phyloP scores from a whole-genome alignment of 2,329 filamentous ascomycete genomes.

The Meredithiella fracta region DNA sequence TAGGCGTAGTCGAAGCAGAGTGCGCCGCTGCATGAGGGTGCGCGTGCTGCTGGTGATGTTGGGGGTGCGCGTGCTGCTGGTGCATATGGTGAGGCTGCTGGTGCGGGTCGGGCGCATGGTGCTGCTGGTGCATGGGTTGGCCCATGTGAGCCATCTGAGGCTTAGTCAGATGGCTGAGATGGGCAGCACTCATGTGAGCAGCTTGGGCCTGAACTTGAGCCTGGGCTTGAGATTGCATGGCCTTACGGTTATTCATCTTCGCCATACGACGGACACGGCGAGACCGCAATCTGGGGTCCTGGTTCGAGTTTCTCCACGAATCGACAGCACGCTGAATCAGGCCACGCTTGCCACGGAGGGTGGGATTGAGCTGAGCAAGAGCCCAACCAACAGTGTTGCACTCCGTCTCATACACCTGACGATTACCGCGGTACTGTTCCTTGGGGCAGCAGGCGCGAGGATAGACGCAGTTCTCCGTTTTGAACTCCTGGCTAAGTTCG shows the following conservation, averaged over 20 bases:
- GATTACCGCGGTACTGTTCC: slow-evolving; percentile 91
- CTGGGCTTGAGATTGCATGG: slow-evolving; percentile 42
- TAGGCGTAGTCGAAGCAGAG: slow-evolving; percentile 13
- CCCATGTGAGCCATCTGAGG: slow-evolving; percentile 52
- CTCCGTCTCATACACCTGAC: slow-evolving; percentile 90
- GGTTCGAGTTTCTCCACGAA: slow-evolving; percentile 98
- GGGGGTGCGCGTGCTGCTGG: slow-evolving; percentile 11
- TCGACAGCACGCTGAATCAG: slow-evolving; percentile 94
- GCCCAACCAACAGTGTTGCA: slow-evolving; percentile 99
- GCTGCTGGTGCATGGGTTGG: slow-evolving; percentile 52
- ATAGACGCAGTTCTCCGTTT: slow-evolving; percentile 96
- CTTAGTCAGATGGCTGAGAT: slow-evolving; percentile 52
- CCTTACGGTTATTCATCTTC: slow-evolving; percentile 81
- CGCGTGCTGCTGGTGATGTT: slow-evolving; percentile 12
- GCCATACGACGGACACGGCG: slow-evolving; percentile 86
- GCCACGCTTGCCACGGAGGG: slow-evolving; percentile 80
- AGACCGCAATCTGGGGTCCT: slow-evolving; percentile 80
- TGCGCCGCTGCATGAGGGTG: slow-evolving; percentile 8
- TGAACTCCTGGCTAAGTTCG: slow-evolving; percentile 71
- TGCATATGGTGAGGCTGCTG: slow-evolving; percentile 31
- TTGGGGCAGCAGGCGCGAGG: slow-evolving; percentile 88
- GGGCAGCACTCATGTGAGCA: slow-evolving; percentile 35
- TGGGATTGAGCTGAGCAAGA: slow-evolving; percentile 78
- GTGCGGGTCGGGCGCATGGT: slow-evolving; percentile 36
- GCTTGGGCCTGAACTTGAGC: slow-evolving; percentile 21